Base-by-base conservation (phyloP, 2,329 filamentous ascomycete genomes). In the Aspergillus oerlinghausenensis region DNA sequence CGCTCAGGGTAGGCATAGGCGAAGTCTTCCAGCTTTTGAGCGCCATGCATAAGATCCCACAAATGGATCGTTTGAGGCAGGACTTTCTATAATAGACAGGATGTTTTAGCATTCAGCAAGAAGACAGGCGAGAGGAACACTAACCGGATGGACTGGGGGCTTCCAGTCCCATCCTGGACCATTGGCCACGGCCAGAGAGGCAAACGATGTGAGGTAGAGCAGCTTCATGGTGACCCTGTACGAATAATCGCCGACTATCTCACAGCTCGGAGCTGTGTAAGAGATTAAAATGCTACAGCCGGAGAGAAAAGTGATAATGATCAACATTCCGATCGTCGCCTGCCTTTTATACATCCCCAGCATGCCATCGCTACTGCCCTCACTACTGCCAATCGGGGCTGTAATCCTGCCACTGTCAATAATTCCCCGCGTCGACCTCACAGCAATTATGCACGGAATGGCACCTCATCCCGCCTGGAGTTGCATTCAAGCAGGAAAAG, bases 41-140 rank as follows among this genome's bases (percentile, higher is more conserved):
- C 84, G 21, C 86, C 82, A 4, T 76, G 71, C 45, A 86, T 71
- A 6, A 90, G 81, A 25, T 80, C 83, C 19, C 82, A 74, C 43
- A 74, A 71, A 19, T 74, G 77, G 71, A 90, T 87, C 4, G 47
- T 11, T 17, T 60, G 54, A 0, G 65, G 35, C 5, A 68, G 56
- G 11, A 58, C 50, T 38, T 66, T 56, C 65, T 67, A 40, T 35
- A 50, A 10, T 10, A 21, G 19, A 32, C 17, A 52, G 50, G 5
- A 25, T 14, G 9, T 3, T 9, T 50, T 4, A 26, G 19, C 6
- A 11, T 11, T 7, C 25, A 35, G 26, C 4, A 11, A 9, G 8
- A 14, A 50, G 28, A n/a, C 4, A 14, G 11, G 11, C 17, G 28
- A n/a, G 21, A 32, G 17, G 23, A 54, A 56, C 5, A 38, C 55